Evolutionary conservation across 2,329 filamentous ascomycete species (phyloP), one percentile per base, ranked within the genome.

Genomic region (Apiospora malaysiana): DNA sequence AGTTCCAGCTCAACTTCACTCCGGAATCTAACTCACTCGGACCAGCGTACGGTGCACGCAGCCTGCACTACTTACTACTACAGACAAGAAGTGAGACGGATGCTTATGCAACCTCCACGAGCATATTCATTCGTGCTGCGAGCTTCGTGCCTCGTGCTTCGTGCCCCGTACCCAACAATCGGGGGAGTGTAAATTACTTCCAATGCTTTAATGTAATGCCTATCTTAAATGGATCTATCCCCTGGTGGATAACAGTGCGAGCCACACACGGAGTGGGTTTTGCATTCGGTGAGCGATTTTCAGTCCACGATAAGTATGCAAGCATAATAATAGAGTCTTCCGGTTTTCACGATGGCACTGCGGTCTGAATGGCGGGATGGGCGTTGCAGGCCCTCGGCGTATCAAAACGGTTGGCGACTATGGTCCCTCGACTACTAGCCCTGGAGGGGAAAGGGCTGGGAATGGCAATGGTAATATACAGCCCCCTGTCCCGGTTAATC

Each of bases 401-500:
- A 40, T 63, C 18, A n/a, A 37, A 40, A n/a, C 21, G 18, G 56
- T n/a, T 40, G 18, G 56, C 56, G 32, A 63, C 18, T 40, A n/a
- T 40, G 37, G 56, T 37, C 37, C 56, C 27, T 47, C 32, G n/a
- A n/a, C n/a, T n/a, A n/a, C n/a, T 32, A 32, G 32, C 32, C 32
- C 32, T 32, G 32, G 32, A 18, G 37, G 12, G 27, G 10, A 40
- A 63, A 63, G 56, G 18, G 27, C 32, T 37, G 56, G 9, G 21
- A 21, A 40, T 40, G 56, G 32, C 18, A 63, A 40, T 63, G 56
- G 32, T 32, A 63, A 40, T 63, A 63, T 40, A 40, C 6, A 10
- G 27, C 27, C 56, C 56, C 56, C 56, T 40, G 56, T 63, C 37
- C 56, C 56, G 56, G 56, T 63, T 63, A 63, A 63, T 63, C 56